Conservation (phyloP, 495 filamentous ascomycete genomes). For the Penicillium parvum region DNA sequence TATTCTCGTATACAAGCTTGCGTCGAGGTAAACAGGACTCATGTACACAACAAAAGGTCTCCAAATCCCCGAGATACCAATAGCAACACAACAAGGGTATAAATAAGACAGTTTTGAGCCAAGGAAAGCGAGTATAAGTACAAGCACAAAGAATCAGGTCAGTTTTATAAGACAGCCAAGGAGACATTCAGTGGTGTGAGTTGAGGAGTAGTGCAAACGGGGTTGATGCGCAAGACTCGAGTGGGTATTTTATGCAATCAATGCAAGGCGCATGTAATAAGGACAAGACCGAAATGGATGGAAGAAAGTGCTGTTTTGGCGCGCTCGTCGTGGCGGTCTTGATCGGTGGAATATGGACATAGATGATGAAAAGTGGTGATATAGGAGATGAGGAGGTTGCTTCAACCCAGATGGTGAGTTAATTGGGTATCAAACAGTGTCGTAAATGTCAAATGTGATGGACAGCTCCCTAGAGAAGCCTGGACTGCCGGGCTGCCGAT, state of each 20-base stretch:
- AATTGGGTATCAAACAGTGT: background rate
- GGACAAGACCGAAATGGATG: no score
- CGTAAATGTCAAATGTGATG: slow-evolving; percentile 3
- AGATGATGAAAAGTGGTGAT: no score
- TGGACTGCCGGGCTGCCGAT: slow-evolving; percentile 12
- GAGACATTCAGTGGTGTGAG: background rate
- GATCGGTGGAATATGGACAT: no score
- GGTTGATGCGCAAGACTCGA: background rate
- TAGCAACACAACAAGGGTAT: slow-evolving; percentile 15
- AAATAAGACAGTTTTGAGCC: slow-evolving; percentile 8
- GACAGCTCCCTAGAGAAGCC: slow-evolving; percentile 11
- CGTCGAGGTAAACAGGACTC: no score
- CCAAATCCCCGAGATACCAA: no score
- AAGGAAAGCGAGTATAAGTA: slow-evolving; percentile 1
- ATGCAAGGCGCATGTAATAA: no score
- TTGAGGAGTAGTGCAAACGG: background rate
- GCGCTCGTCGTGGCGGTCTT: no score
- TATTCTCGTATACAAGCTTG: no score
- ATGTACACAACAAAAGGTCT: no score
- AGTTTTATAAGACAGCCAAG: background rate
- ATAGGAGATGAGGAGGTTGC: no score
- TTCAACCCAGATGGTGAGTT: background rate
- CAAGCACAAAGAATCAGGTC: slow-evolving; percentile 6
- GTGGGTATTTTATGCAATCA: slow-evolving; percentile 1
- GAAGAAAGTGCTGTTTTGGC: no score